Evolutionary conservation across 2,329 filamentous ascomycete genomes (phyloP), one percentile per base, ranked within the genome.

Genomic region (Pseudocercospora musae): DNA sequence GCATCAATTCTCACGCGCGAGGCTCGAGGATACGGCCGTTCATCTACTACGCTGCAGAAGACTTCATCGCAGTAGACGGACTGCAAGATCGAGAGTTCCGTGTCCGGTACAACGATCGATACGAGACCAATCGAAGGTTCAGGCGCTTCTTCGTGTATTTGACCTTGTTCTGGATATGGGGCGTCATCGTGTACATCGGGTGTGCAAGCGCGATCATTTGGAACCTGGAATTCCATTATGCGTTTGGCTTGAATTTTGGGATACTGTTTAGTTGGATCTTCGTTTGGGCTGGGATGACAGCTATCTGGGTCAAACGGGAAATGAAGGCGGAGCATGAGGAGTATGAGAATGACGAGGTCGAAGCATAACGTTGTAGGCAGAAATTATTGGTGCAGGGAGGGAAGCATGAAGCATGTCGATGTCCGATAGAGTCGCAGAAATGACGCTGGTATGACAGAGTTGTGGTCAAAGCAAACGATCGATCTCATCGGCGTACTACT

Each of bases 31-130:
- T 73, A 18, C 66, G 71, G 27, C 72, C 72, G 1, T 73, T 74
- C 57, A 71, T 74, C 58, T 74, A 72, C 64, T 74, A 73, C 63
- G 72, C 72, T 8, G 72, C 72, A 5, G 72, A 74, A 42, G 72
- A 74, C 59, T 74, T 74, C 59, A 70, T 74, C 50, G 72, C 72
- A 2, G 72, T 74, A 1, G 72, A 74, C 55, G 71, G 71, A 1
- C 50, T 72, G 53, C 72, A 74, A 33, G 72, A 73, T 44, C 67
- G 72, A 15, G 72, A 72, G 11, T 74, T 74, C 46, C 69, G 72
- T 2, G 60, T 70, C n/a, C 67, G 70, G 10, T 74, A 71, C 60
- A 74, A 73, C 55, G 68, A 70, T 52, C 71, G 72, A 1, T 74
- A 73, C 60, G 70, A 73, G 42, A 65, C 61, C 29, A 72, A 70